Percentiles rank a stretch among this genome's conserved stretches.
These are phyloP conservation scores for Globisporangium recalcitrans DNA, from an alignment of 352 stramenopile genomes.

Conservation along the genomic window DNA sequence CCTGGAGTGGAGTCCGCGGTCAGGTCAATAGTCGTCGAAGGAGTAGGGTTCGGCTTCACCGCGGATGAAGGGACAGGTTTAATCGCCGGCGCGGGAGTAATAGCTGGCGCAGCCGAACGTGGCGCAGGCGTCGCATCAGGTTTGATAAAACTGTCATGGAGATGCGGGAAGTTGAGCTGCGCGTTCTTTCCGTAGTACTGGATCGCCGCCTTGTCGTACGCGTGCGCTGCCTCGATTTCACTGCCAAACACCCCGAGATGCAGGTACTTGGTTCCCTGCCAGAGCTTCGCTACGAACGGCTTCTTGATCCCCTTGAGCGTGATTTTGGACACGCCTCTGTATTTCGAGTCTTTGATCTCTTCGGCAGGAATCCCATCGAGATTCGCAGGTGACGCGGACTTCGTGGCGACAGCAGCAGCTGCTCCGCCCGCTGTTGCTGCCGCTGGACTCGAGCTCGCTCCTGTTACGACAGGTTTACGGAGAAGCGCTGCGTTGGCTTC, in stretches of 20 bases:
- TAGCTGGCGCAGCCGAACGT: slow-evolving; percentile 1
- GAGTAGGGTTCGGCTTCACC: slow-evolving; percentile 9
- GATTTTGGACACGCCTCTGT: slow-evolving; percentile 74
- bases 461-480: slow-evolving; percentile 31
- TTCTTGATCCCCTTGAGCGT: slow-evolving; percentile 79
- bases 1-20: slow-evolving; percentile 16
- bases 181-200: slow-evolving; percentile 57
- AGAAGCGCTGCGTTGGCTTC: slow-evolving; percentile 35
- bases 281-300: slow-evolving; percentile 72
- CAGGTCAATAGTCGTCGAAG: slow-evolving; percentile 12
- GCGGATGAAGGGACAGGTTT: too few species aligned
- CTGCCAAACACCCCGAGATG: slow-evolving; percentile 67
- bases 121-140: slow-evolving; percentile 27
- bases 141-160: slow-evolving; percentile 63
- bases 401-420: slow-evolving; percentile 6
- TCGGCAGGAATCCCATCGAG: slow-evolving; percentile 22
- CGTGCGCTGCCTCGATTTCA: slow-evolving; percentile 77
- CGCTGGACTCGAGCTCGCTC: not conserved
- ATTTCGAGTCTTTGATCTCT: slow-evolving; percentile 71
- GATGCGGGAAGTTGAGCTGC: slow-evolving; percentile 77
- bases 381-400: not conserved
- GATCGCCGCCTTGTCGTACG: slow-evolving; percentile 74
- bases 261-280: slow-evolving; percentile 57
- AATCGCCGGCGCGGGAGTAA: slow-evolving; percentile 9
- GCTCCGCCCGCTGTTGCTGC: not conserved